Evolutionary conservation across 1,284 basidiomycete species (phyloP).

Genomic region (Polyporus tsugae): DNA sequence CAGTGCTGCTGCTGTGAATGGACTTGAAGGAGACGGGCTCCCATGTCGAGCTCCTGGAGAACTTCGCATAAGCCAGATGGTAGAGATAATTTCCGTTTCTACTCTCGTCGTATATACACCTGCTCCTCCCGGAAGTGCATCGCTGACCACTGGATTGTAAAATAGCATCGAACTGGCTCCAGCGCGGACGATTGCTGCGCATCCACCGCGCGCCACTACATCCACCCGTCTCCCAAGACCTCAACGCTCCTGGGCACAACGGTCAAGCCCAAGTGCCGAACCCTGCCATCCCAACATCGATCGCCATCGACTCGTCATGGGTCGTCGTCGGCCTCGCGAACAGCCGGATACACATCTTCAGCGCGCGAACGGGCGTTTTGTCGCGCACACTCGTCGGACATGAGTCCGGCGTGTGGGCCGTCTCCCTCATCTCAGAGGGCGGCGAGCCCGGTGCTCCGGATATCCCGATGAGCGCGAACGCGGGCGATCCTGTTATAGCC

Average conservation of each 20-base stretch:
- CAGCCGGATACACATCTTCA: conserved; percentile 89
- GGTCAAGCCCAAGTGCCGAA: conserved; percentile 21
- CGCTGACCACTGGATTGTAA: background rate
- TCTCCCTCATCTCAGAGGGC: conserved; percentile 70
- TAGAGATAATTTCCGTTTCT: background rate
- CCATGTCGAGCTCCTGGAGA: background rate
- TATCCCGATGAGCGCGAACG: conserved; percentile 24
- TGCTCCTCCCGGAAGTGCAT: background rate
- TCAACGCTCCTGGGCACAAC: conserved; percentile 23
- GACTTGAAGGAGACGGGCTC: background rate
- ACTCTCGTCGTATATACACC: background rate
- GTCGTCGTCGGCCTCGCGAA: conserved; percentile 93
- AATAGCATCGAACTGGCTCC: conserved; percentile 86
- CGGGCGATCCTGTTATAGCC: conserved; percentile 34
- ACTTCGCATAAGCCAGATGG: background rate
- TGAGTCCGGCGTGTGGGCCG: conserved; percentile 91
- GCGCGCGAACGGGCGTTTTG: conserved; percentile 81
- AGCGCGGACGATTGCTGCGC: conserved; percentile 80
- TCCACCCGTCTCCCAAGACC: conserved; percentile 30
- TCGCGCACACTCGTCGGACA: conserved; percentile 86
- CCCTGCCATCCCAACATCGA: conserved; percentile 67
- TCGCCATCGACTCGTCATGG: conserved; percentile 87
- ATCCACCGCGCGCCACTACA: conserved; percentile 68
- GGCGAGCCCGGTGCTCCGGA: conserved; percentile 26
- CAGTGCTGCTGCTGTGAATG: background rate